Evolutionary conservation across 2,329 filamentous ascomycete species (phyloP), one percentile per base, ranked within the genome.

Genomic region (Ophiocordyceps sinensis): DNA sequence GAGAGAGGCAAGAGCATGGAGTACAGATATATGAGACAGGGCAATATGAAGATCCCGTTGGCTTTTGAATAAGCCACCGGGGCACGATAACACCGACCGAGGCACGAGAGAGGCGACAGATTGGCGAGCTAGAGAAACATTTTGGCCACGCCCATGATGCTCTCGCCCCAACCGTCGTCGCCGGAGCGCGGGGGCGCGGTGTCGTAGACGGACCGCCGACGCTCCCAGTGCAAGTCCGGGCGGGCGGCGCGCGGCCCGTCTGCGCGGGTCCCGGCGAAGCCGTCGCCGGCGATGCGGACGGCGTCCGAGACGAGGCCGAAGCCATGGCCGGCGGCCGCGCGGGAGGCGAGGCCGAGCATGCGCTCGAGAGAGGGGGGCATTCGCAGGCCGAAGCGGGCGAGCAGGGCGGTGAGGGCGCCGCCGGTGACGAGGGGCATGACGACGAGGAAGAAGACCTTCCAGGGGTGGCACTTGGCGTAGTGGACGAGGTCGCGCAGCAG

Each of bases 381-480:
- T 46, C 80, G 72, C 45, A 96, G 68, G 19, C 88, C 88, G 59
- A 95, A 83, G 55, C 79, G 77, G 31, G 76, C 75, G 37, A 94
- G 72, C 36, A 95, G 67, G 37, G 82, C 84, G 9, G 79, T 79
- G 49, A 95, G 64, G 26, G 85, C 82, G 28, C 89, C 89, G 40
- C 85, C 85, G 1, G 82, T 87, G 53, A 95, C 67, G 43, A 96
- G 71, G 10, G 89, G 89, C 73, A 95, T 77, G 53, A 95, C 73
- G 47, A 94, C 81, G 46, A 87, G 74, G 68, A 85, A 70, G 66
- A 95, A 84, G 38, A 94, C 84, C 64, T 93, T 93, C 56, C 86
- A 65, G 0, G 88, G 89, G 64, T 95, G 82, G 31, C 77, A 73
- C 57, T 85, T 82, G 53, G 85, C 82, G 64, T 89, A 94, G 58